Conservation (phyloP, 305 asterid genomes). For the Plantago rigida region DNA sequence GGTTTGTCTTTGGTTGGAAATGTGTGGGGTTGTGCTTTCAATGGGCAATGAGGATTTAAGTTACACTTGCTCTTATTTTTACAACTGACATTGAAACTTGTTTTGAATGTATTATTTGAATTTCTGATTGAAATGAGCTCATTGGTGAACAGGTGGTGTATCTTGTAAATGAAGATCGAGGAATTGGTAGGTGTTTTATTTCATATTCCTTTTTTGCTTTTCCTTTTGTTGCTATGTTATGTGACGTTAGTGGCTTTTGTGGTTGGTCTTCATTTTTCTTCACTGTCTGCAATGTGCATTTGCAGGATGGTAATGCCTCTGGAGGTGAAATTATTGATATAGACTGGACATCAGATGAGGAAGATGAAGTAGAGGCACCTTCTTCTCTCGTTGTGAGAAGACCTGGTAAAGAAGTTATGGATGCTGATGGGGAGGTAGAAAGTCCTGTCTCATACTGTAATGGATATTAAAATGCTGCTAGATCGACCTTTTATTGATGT, state of each 20-base stretch:
- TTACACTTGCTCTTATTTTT: neutral
- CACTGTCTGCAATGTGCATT: neutral
- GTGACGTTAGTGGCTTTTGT: constrained; percentile 12
- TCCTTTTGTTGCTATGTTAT: constrained; percentile 3
- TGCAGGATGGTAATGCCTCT: constrained; percentile 40
- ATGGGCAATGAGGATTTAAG: neutral
- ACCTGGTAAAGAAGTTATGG: constrained; percentile 21
- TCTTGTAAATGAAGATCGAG: constrained; percentile 16
- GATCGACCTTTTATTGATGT: neutral
- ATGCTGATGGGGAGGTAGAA: constrained; percentile 41
- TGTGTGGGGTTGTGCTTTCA: neutral
- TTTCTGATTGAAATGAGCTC: constrained; percentile 16
- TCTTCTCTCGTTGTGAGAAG: constrained; percentile 27
- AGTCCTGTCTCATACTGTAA: neutral
- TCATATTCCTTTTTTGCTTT: constrained; percentile 1
- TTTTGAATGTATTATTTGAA: neutral
- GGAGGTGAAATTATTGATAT: constrained; percentile 39
- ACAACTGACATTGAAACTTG: neutral
- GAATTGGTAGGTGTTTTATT: constrained; percentile 29
- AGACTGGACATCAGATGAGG: constrained; percentile 50
- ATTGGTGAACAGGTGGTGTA: constrained; percentile 31
- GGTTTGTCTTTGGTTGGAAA: neutral
- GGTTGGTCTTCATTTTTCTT: constrained; percentile 8
- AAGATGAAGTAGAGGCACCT: constrained; percentile 25
- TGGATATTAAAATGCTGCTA: neutral